Percentiles rank a stretch among this genome's conserved stretches.
Conservation (phyloP, 1,284 basidiomycete species). For the Papiliotrema flavescens region DNA sequence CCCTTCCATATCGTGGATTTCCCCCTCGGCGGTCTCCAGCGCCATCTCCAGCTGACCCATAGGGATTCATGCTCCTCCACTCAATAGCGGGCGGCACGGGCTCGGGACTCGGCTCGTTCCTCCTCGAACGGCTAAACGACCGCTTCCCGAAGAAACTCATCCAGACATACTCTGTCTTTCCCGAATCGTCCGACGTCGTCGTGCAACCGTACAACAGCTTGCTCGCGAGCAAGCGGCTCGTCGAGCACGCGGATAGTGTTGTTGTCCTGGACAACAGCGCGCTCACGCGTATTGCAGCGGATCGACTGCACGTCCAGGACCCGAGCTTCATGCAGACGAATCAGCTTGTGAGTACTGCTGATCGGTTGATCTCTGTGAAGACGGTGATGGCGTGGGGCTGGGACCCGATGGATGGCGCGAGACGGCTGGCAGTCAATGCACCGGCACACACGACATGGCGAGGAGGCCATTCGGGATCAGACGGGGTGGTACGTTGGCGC, state of each 20-base stretch:
- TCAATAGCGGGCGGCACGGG: slow-evolving; percentile 99
- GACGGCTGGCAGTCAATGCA: too few relatives aligned
- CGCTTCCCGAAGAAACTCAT: slow-evolving; percentile 99
- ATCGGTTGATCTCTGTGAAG: too few relatives aligned
- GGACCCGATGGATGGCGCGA: too few relatives aligned
- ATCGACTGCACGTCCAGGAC: slow-evolving; percentile 84
- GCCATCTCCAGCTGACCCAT: slow-evolving; percentile 1
- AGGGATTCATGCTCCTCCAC: slow-evolving; percentile 99
- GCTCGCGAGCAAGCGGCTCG: slow-evolving; percentile 88
- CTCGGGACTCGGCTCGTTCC: slow-evolving; percentile 93
- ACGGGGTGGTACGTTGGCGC: too few relatives aligned
- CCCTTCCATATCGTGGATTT: too few relatives aligned
- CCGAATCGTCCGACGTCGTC: slow-evolving; percentile 89
- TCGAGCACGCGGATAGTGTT: slow-evolving; percentile 95
- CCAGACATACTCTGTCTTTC: slow-evolving; percentile 99
- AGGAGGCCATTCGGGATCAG: too few relatives aligned
- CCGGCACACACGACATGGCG: too few relatives aligned
- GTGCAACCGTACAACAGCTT: slow-evolving; percentile 98
- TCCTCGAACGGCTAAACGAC: slow-evolving; percentile 94
- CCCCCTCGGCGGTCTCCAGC: too few relatives aligned
- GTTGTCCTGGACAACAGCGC: slow-evolving; percentile 98
- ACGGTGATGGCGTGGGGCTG: too few relatives aligned
- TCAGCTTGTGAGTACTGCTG: slow-evolving; percentile 64
- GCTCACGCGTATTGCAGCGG: slow-evolving; percentile 82
- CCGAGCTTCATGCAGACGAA: slow-evolving; percentile 94